Percentiles rank a stretch among this genome's conserved stretches.
Evolutionary conservation across 2,329 filamentous ascomycete genomes (phyloP).

Genomic region (Camptophora hylomeconis): DNA sequence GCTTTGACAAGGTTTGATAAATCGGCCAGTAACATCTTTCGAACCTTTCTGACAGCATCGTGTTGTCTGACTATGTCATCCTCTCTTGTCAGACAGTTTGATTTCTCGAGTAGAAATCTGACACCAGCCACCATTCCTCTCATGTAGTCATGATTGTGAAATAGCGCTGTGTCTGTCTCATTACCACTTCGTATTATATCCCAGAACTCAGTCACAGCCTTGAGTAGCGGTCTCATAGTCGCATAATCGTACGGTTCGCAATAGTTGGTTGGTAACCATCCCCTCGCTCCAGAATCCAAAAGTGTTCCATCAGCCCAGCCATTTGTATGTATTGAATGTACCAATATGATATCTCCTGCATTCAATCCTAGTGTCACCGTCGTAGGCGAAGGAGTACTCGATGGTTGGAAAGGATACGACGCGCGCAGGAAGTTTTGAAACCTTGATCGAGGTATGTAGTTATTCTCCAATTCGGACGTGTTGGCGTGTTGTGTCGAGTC

Average conservation of each 20-base stretch:
- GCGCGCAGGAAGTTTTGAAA: conserved; percentile 94
- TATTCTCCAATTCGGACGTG: conserved; percentile 51
- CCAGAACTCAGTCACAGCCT: conserved; percentile 83
- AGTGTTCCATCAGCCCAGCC: conserved; percentile 97
- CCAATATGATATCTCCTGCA: conserved; percentile 80
- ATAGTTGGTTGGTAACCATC: conserved; percentile 97
- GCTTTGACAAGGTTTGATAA: conserved; percentile 80
- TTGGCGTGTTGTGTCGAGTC: conserved; percentile 6
- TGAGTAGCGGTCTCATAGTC: conserved; percentile 71
- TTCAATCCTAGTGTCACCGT: conserved; percentile 81
- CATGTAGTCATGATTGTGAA: conserved; percentile 87
- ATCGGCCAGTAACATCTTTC: conserved; percentile 80
- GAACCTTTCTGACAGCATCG: conserved; percentile 62
- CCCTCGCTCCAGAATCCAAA: conserved; percentile 69
- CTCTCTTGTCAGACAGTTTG: conserved; percentile 75
- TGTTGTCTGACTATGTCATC: conserved; percentile 61
- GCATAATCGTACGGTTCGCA: conserved; percentile 89
- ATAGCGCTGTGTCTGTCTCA: conserved; percentile 62
- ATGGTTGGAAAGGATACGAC: conserved; percentile 83
- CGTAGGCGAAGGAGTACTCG: conserved; percentile 61
- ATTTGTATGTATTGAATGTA: conserved; percentile 95
- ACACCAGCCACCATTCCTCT: conserved; percentile 88
- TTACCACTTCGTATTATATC: conserved; percentile 70
- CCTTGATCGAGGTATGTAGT: conserved; percentile 42
- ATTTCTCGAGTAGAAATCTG: conserved; percentile 75